A percentile compares a stretch with the other conserved stretches of the same genome.
Evolutionary conservation across 768 basidiomycete species (phyloP).

Genomic region (Dictyophora rubrovolvata): DNA sequence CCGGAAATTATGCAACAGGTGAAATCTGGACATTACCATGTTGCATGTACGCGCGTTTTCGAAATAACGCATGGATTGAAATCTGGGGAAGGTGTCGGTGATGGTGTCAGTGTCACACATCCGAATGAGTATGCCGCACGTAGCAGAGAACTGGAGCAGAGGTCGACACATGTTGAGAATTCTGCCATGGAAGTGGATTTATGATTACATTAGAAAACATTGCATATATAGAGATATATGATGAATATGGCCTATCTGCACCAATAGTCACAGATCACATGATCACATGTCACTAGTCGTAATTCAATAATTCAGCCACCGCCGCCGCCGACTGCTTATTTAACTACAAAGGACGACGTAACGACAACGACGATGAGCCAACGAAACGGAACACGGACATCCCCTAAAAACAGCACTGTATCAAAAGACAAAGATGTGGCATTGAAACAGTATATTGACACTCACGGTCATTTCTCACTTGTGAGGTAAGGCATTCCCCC

Average conservation of each 20-base stretch:
- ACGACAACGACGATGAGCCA: conserved; percentile 31
- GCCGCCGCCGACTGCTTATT: background rate
- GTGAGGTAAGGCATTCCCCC: conserved; percentile 56
- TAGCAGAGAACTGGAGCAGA: conserved; percentile 54
- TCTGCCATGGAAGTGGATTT: background rate
- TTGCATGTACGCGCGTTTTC: conserved; percentile 94
- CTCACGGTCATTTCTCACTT: conserved; percentile 93
- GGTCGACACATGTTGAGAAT: conserved; percentile 25
- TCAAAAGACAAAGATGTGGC: conserved; percentile 30
- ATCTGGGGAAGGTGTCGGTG: conserved; percentile 84
- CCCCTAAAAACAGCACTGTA: conserved; percentile 17
- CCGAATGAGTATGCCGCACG: conserved; percentile 83
- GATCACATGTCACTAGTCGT: background rate
- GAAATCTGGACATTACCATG: conserved; percentile 77
- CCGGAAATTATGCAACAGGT: conserved; percentile 76
- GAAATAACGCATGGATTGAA: conserved; percentile 89
- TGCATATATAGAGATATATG: background rate
- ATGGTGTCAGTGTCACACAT: conserved; percentile 82
- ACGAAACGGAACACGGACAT: conserved; percentile 33
- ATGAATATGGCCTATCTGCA: no score
- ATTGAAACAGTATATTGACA: conserved; percentile 76
- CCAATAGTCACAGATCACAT: no score
- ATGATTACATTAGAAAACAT: background rate
- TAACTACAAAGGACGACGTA: background rate
- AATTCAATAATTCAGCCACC: background rate